Percentiles rank a stretch among this genome's conserved stretches.
Evolutionary conservation across 352 stramenopile genomes (phyloP).

Genomic region (Globisporangium echinulatum): DNA sequence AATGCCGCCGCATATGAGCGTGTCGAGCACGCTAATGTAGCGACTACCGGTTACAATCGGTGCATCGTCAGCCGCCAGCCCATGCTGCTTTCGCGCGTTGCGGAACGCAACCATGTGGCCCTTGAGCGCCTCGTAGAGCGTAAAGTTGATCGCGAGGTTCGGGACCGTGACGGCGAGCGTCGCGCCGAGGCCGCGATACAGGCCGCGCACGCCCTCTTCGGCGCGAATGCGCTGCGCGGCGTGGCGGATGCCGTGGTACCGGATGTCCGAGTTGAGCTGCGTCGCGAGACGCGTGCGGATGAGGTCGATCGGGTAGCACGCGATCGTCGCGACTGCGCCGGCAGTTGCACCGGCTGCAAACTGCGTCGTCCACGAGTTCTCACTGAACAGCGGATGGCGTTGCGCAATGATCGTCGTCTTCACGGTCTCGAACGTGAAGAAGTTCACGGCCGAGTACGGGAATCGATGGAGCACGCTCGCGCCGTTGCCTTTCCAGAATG

Average conservation of each 20-base stretch:
- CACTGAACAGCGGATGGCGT: slow-evolving; percentile 58
- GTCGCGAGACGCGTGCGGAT: slow-evolving; percentile 93
- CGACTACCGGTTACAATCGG: slow-evolving; percentile 4
- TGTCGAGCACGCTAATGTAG: slow-evolving; percentile 72
- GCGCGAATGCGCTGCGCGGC: slow-evolving; percentile 90
- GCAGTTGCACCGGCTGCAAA: slow-evolving; percentile 69
- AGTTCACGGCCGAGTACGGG: slow-evolving; percentile 96
- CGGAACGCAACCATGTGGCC: slow-evolving; percentile 81
- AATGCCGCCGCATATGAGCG: slow-evolving; percentile 86
- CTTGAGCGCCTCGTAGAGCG: slow-evolving; percentile 93
- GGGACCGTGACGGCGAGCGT: slow-evolving; percentile 94
- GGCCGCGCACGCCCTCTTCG: slow-evolving; percentile 82
- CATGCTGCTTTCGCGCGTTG: slow-evolving; percentile 25
- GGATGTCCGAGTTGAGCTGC: slow-evolving; percentile 87
- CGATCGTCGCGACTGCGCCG: slow-evolving; percentile 70
- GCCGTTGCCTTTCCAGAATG: slow-evolving; percentile 96
- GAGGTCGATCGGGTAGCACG: slow-evolving; percentile 96
- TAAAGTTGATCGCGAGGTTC: slow-evolving; percentile 95
- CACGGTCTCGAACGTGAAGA: slow-evolving; percentile 94
- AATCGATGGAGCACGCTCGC: slow-evolving; percentile 95
- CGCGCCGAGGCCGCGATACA: slow-evolving; percentile 91
- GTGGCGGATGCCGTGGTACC: slow-evolving; percentile 89
- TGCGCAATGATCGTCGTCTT: slow-evolving; percentile 68
- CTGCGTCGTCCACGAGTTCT: slow-evolving; percentile 69
- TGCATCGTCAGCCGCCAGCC: slow-evolving; percentile 22